Percentiles rank a stretch among this genome's conserved stretches.
These are phyloP conservation scores for Geranium rotundifolium DNA, from an alignment of 345 rosid species.

Conservation along the genomic window DNA sequence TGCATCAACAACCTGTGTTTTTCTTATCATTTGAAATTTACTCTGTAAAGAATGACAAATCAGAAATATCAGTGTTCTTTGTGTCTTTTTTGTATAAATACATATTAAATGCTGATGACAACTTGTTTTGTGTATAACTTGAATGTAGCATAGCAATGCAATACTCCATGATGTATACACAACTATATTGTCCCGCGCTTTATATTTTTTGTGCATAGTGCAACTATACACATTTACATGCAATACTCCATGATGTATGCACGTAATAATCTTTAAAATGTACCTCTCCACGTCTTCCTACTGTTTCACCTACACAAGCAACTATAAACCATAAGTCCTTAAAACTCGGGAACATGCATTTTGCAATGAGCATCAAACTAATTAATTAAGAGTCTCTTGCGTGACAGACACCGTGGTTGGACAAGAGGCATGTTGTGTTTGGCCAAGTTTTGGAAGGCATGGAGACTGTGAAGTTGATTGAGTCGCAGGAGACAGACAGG, in stretches of 20 bases:
- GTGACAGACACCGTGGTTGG: slow-evolving; percentile 91
- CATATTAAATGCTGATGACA: neutral
- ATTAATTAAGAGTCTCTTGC: neutral
- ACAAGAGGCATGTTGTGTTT: slow-evolving; percentile 89
- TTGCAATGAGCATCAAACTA: neutral
- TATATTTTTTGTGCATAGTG: too few relatives aligned
- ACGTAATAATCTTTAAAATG: too few relatives aligned
- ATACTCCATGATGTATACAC: too few relatives aligned
- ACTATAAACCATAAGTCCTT: neutral
- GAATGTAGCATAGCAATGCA: neutral
- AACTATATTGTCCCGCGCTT: too few relatives aligned
- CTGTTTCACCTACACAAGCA: neutral
- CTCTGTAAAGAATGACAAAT: neutral
- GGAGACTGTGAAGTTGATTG: slow-evolving; percentile 67
- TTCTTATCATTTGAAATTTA: neutral
- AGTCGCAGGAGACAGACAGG: slow-evolving; percentile 82
- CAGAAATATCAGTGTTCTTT: neutral
- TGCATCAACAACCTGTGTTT: neutral
- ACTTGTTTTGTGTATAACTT: neutral
- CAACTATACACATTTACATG: too few relatives aligned
- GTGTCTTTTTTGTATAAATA: neutral
- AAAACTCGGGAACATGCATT: neutral
- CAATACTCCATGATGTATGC: too few relatives aligned
- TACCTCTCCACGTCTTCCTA: too few relatives aligned
- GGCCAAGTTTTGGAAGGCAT: slow-evolving; percentile 96